A percentile compares a stretch with the other conserved stretches of the same genome.
These are phyloP conservation scores for Thelonectria rubi DNA, from an alignment of 2,329 filamentous ascomycete species.

Conservation along the genomic window DNA sequence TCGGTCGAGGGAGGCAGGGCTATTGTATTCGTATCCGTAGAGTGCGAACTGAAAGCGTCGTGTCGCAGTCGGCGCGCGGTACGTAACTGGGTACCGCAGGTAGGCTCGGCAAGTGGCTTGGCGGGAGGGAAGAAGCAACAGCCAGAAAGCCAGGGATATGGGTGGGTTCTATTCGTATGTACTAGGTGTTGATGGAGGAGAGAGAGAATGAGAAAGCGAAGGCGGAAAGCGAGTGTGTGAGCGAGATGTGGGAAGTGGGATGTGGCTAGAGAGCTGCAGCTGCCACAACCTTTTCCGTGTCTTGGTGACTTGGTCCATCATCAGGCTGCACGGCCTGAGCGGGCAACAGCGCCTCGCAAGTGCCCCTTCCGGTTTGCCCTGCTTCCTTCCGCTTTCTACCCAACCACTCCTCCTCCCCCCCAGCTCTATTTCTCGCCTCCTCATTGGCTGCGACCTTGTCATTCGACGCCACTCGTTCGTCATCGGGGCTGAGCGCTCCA, in stretches of 20 bases:
- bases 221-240: neutral
- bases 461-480: constrained; percentile 26
- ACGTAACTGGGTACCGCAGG: constrained; percentile 13
- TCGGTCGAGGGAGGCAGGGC: neutral
- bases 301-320: too few species aligned
- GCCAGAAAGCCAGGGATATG: constrained; percentile 8
- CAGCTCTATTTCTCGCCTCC: neutral
- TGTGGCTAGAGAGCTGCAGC: constrained; percentile 10
- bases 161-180: neutral
- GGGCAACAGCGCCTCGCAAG: too few species aligned
- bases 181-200: neutral
- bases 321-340: too few species aligned
- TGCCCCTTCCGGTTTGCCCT: neutral
- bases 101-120: constrained; percentile 2
- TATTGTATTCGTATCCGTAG: neutral
- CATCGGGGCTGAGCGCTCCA: constrained; percentile 26
- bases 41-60: constrained; percentile 5
- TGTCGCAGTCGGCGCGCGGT: constrained; percentile 22
- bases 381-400: neutral
- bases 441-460: constrained; percentile 11
- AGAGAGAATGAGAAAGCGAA: neutral
- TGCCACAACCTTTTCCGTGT: constrained; percentile 4
- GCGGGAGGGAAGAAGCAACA: neutral
- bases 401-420: neutral
- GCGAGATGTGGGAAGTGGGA: neutral